Percentiles rank a stretch among this genome's conserved stretches.
Conservation (phyloP, 345 rosid species). For the Populus ilicifolia region DNA sequence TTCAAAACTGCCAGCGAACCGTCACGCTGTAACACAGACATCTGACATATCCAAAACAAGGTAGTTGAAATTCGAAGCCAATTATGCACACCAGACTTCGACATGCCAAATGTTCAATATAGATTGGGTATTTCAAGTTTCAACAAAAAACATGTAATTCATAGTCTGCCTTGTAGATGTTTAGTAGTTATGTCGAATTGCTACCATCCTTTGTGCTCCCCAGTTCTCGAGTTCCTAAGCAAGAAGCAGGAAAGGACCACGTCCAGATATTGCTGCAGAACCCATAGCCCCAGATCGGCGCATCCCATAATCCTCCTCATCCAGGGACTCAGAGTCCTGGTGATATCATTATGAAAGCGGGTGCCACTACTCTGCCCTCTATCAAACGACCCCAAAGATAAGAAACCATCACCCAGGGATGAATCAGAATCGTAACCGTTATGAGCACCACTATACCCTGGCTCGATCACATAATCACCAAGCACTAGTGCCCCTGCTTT, state of each 20-base stretch:
- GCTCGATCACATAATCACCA: slow-evolving; percentile 91
- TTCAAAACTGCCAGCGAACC: too few relatives aligned
- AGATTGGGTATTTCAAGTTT: background rate
- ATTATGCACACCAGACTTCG: background rate
- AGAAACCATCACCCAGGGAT: slow-evolving; percentile 37
- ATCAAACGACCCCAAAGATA: slow-evolving; percentile 40
- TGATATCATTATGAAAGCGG: slow-evolving; percentile 22
- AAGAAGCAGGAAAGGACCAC: background rate
- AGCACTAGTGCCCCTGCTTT: slow-evolving; percentile 71
- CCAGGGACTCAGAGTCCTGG: slow-evolving; percentile 39
- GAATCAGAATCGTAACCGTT: slow-evolving; percentile 47
- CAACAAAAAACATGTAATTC: background rate
- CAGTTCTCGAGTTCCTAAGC: background rate
- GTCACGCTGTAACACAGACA: too few relatives aligned
- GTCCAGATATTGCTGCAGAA: slow-evolving; percentile 32
- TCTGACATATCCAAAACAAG: too few relatives aligned
- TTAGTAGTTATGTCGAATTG: background rate
- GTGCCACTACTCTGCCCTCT: slow-evolving; percentile 27
- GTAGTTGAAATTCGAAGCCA: background rate
- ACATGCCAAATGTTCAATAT: background rate
- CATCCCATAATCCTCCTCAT: slow-evolving; percentile 36
- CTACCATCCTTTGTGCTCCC: background rate
- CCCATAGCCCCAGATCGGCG: slow-evolving; percentile 31
- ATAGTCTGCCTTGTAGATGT: background rate
- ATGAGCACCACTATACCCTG: slow-evolving; percentile 35